Base-by-base conservation (phyloP, 768 basidiomycete species). In the Pisolithus albus region DNA sequence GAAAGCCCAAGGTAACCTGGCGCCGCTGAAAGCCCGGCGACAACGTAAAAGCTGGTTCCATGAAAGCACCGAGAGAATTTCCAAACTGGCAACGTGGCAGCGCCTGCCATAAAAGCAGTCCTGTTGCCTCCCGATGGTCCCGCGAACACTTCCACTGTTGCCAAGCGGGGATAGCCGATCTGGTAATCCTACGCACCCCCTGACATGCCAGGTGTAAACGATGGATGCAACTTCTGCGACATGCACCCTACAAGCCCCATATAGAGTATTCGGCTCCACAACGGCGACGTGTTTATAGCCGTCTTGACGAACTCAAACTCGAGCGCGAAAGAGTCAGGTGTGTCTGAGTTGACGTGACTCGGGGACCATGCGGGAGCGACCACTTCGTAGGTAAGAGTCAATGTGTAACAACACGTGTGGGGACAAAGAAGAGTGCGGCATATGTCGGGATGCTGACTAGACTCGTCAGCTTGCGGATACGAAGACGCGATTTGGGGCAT, bases 301-400 rank as follows among this genome's bases (percentile, higher is more conserved):
- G 78, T 74, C 62, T 92, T 91, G 51, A 92, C 87, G 63, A 84
- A 92, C 56, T 91, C 86, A 62, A 78, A 92, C 66, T 89, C 83
- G 38, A 93, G 76, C 59, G 92, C 88, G 0, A 83, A 73, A 0
- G 90, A 89, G 15, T 83, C 79, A 21, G 91, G 19, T 40, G 45
- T 5, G 30, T 45, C 26, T 11, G 21, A 34, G 18, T 47, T 36
- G 24, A 2, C 23, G 8, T 16, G 21, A 3, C 10, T 15, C 9
- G 28, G 11, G 2, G 21, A 48, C 39, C 40, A 64, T 55, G 5
- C 61, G 19, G 82, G 82, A 2, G 72, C 61, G 7, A 50, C 50
- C 3, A 74, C 67, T 48, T 64, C 64, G 72, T 71, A n/a, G 83
- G 89, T 51, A 72, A 62, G 26, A 79, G 47, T 7, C 90, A 81